phyloP scores from a whole-genome alignment of 2,329 filamentous ascomycete species.

The Monosporascus sp. region DNA sequence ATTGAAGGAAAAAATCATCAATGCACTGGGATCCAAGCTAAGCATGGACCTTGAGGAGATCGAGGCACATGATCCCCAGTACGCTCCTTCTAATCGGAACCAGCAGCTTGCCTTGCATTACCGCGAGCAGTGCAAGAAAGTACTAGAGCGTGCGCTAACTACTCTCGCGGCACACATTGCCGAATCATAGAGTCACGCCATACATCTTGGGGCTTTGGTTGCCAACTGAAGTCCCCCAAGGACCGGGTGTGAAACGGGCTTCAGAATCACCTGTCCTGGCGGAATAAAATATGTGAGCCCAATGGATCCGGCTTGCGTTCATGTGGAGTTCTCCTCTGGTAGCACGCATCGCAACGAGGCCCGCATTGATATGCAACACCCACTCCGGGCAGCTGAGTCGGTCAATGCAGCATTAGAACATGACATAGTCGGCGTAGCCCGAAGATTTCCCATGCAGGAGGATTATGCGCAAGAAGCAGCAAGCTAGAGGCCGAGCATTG shows the following conservation, averaged over 20 bases:
- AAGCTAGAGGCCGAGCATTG: not conserved
- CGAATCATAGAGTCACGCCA: constrained; percentile 1
- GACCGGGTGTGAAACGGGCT: not conserved
- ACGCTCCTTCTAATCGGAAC: constrained; percentile 34
- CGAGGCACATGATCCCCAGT: constrained; percentile 36
- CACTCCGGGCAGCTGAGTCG: not conserved
- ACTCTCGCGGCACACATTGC: constrained; percentile 13
- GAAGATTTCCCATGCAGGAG: not conserved
- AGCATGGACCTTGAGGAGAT: constrained; percentile 39
- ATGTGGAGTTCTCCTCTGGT: not conserved
- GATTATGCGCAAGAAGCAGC: not conserved
- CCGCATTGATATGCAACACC: not conserved
- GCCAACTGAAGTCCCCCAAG: not conserved
- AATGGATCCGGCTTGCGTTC: not conserved
- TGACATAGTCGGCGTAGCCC: not conserved
- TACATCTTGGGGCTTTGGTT: not conserved
- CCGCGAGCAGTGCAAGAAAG: constrained; percentile 40
- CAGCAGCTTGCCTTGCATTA: constrained; percentile 47
- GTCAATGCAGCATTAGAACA: not conserved
- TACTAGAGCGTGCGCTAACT: constrained; percentile 39
- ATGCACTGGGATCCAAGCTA: constrained; percentile 33
- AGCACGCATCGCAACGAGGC: not conserved
- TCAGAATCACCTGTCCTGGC: no score
- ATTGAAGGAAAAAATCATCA: constrained; percentile 30
- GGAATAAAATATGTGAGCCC: no score